Conservation (phyloP, 2,329 filamentous ascomycete species). For the Pyricularia sp. region DNA sequence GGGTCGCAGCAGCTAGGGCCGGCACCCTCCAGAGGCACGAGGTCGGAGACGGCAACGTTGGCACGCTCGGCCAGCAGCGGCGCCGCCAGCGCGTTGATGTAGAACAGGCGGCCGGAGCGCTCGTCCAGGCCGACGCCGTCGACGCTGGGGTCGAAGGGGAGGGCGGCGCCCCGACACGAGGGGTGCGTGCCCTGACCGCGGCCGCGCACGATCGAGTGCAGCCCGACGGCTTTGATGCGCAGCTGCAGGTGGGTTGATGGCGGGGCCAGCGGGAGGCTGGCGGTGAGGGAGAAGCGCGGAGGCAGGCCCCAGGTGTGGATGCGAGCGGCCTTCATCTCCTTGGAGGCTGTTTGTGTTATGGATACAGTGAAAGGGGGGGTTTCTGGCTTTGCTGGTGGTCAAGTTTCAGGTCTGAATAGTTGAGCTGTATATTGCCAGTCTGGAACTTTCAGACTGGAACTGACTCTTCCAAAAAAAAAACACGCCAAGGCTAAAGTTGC, state of each 20-base stretch:
- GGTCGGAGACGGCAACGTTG: slow-evolving; percentile 30
- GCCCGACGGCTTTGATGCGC: slow-evolving; percentile 39
- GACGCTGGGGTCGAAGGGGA: slow-evolving; percentile 42
- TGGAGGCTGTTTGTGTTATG: background rate
- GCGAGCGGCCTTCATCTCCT: slow-evolving; percentile 6
- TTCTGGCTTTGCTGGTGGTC: too few relatives aligned
- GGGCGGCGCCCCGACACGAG: slow-evolving; percentile 24
- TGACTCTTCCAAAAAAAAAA: too few relatives aligned
- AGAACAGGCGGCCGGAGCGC: slow-evolving; percentile 36
- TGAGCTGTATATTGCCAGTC: too few relatives aligned
- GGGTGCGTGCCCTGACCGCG: slow-evolving; percentile 46
- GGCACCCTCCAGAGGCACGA: slow-evolving; percentile 29
- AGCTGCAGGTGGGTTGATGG: slow-evolving; percentile 27
- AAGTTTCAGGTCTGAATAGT: too few relatives aligned
- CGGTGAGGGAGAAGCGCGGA: slow-evolving; percentile 7
- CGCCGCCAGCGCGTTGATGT: slow-evolving; percentile 31
- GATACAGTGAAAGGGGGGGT: too few relatives aligned
- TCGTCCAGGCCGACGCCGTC: slow-evolving; percentile 41
- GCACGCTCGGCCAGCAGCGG: slow-evolving; percentile 33
- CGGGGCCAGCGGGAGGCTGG: slow-evolving; percentile 6
- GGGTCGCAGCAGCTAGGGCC: slow-evolving; percentile 22
- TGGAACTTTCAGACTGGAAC: too few relatives aligned
- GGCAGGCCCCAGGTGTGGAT: slow-evolving; percentile 9
- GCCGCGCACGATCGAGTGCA: slow-evolving; percentile 44
- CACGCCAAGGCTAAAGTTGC: too few relatives aligned